A percentile compares a stretch with the other conserved stretches of the same genome.
phyloP scores from a whole-genome alignment of 371 early-diverging fungal genomes.

The Apophysomyces elegans region DNA sequence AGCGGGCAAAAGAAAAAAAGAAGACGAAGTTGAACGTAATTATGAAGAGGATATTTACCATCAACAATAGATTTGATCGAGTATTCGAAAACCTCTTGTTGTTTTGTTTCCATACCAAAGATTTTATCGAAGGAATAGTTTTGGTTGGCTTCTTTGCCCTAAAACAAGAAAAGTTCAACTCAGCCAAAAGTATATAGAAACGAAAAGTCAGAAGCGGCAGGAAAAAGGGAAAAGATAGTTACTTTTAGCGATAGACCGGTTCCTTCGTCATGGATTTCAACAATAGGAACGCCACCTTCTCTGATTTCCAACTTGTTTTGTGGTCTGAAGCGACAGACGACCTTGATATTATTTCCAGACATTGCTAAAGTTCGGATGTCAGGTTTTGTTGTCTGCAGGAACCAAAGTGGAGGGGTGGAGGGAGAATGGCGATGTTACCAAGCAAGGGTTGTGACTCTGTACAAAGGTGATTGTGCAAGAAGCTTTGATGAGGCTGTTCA shows the following conservation, averaged over 20 bases:
- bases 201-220: background rate
- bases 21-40: background rate
- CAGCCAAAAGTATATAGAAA: background rate
- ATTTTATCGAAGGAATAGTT: slow-evolving; percentile 89
- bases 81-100: slow-evolving; percentile 87
- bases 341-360: slow-evolving; percentile 89
- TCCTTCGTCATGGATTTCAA: slow-evolving; percentile 83
- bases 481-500: slow-evolving; percentile 7
- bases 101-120: slow-evolving; percentile 83
- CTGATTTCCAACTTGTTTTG: slow-evolving; percentile 90
- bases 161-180: slow-evolving; percentile 10
- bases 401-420: too few species aligned
- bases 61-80: slow-evolving; percentile 90
- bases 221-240: slow-evolving; percentile 2
- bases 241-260: slow-evolving; percentile 78
- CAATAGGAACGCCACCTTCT: slow-evolving; percentile 87
- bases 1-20: slow-evolving; percentile 2
- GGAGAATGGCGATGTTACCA: background rate
- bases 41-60: slow-evolving; percentile 55
- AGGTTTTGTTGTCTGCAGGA: background rate
- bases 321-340: slow-evolving; percentile 97
- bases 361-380: slow-evolving; percentile 21
- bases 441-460: background rate
- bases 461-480: slow-evolving; percentile 10
- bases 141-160: slow-evolving; percentile 86